Conservation (phyloP, 768 basidiomycete species). For the Phylloporus sp. region DNA sequence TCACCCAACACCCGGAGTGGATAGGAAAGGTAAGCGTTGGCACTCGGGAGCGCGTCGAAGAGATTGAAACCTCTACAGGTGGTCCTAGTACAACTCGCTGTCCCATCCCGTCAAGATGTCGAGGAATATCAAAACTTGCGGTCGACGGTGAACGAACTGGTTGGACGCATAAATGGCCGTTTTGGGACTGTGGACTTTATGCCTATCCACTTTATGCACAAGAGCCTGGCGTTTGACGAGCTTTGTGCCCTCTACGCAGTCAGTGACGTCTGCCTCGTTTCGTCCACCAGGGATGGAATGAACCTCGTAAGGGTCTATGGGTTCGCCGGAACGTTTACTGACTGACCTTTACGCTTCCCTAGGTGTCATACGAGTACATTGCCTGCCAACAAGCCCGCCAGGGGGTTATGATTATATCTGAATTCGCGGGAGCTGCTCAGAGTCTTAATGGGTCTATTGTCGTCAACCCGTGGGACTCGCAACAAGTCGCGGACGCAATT, state of each 20-base stretch:
- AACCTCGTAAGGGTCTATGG: conserved; percentile 67
- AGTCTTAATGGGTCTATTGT: conserved; percentile 93
- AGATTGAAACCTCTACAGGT: conserved; percentile 45
- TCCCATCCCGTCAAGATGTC: conserved; percentile 96
- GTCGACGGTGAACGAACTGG: conserved; percentile 93
- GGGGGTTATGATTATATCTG: conserved; percentile 96
- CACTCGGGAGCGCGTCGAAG: not conserved
- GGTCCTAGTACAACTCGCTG: conserved; percentile 93
- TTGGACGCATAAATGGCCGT: conserved; percentile 96
- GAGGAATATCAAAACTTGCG: conserved; percentile 99
- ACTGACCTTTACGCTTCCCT: conserved; percentile 7
- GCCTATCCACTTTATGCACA: conserved; percentile 99
- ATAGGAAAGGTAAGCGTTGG: conserved; percentile 76
- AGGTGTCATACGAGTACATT: conserved; percentile 99
- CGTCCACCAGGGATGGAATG: conserved; percentile 96
- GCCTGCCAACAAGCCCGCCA: conserved; percentile 90
- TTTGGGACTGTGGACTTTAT: conserved; percentile 99
- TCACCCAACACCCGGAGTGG: conserved; percentile 98
- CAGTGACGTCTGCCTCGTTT: conserved; percentile 93
- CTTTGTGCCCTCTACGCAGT: conserved; percentile 96
- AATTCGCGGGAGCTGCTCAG: conserved; percentile 97
- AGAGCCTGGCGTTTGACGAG: conserved; percentile 87
- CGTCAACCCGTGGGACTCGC: conserved; percentile 99
- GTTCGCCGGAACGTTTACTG: conserved; percentile 6
- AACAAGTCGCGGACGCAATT: conserved; percentile 96